A percentile compares a stretch with the other conserved stretches of the same genome.
Evolutionary conservation across 306 rosid genomes (phyloP).

Genomic region (Sesbania bispinosa): DNA sequence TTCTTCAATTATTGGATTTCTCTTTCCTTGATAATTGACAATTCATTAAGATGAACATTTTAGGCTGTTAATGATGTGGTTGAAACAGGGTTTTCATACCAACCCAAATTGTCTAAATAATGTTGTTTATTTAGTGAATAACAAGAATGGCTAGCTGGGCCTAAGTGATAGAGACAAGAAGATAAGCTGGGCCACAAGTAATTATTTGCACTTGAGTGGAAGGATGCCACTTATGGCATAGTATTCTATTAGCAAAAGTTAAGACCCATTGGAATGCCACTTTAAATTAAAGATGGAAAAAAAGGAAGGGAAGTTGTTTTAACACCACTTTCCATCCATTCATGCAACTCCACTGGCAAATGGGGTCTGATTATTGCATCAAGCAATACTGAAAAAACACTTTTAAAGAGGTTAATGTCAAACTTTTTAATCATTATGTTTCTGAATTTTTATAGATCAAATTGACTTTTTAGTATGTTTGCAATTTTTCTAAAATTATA

Average conservation of each 20-base stretch:
- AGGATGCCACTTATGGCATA: slow-evolving; percentile 29
- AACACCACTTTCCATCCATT: slow-evolving; percentile 31
- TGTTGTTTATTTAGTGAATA: slow-evolving; percentile 10
- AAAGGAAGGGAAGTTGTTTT: not conserved
- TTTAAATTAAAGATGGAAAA: slow-evolving; percentile 1
- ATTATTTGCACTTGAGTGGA: slow-evolving; percentile 33
- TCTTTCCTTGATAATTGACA: slow-evolving; percentile 17
- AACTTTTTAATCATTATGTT: slow-evolving; percentile 20
- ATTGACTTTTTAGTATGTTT: not conserved
- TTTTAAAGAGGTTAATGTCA: slow-evolving; percentile 1
- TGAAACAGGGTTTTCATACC: slow-evolving; percentile 16
- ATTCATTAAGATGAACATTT: slow-evolving; percentile 11
- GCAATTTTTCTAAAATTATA: not conserved
- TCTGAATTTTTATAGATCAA: not conserved
- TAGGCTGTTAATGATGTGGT: slow-evolving; percentile 19
- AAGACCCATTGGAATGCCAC: slow-evolving; percentile 26
- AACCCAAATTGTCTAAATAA: slow-evolving; percentile 6
- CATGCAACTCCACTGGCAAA: slow-evolving; percentile 9
- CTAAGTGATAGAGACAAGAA: not conserved
- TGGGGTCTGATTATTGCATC: slow-evolving; percentile 4
- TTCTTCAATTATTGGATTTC: slow-evolving; percentile 9
- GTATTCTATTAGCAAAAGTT: slow-evolving; percentile 15
- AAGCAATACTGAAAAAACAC: not conserved
- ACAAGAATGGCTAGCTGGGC: slow-evolving; percentile 7
- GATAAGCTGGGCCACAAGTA: slow-evolving; percentile 14